Evolutionary conservation across 495 filamentous ascomycete genomes (phyloP), one percentile per base, ranked within the genome.

Genomic region (Pyronema domesticum): DNA sequence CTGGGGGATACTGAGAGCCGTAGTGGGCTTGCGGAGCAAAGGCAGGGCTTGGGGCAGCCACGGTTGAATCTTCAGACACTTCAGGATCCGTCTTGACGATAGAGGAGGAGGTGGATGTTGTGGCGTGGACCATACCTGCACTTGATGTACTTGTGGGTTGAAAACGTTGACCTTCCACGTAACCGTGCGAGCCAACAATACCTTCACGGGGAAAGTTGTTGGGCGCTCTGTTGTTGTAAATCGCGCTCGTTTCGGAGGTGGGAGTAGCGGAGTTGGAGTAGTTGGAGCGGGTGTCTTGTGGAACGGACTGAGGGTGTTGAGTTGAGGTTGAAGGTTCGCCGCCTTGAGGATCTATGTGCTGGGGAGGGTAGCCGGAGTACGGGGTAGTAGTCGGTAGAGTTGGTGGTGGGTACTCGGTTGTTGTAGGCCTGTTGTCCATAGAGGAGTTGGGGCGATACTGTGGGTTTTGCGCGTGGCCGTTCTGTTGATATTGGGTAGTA

Each of bases 41-140:
- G 58, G 86, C 85, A 51, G 89, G 86, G 74, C 87, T 95, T 55
- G 86, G 81, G 62, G 84, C 82, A 69, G 91, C 83, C 62, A 95
- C 91, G 61, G 87, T 89, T 59, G 89, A 87, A 93, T 98, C 91
- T 95, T 94, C 84, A 83, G 86, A 88, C 73, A 91, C 78, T 78
- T 86, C 81, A 79, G 76, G 76, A 87, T 94, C 83, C 94, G 86
- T 89, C 70, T 85, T 86, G 69, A 78, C 74, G 73, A 80, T 52
- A 51, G 71, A 73, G 69, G 74, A 72, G 73, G 55, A 52, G 73
- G 80, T 46, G 49, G 71, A 73, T 70, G 74, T 72, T 73, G 70
- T 70, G 71, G 11, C 43, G 35, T 94, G 85, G 77, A 86, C 85
- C 89, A 94, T 95, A 80, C 80, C 81, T 80, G 81, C 84, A 73